phyloP scores from a whole-genome alignment of 176 grass and related monocot genomes.

The Raddia guianensis region DNA sequence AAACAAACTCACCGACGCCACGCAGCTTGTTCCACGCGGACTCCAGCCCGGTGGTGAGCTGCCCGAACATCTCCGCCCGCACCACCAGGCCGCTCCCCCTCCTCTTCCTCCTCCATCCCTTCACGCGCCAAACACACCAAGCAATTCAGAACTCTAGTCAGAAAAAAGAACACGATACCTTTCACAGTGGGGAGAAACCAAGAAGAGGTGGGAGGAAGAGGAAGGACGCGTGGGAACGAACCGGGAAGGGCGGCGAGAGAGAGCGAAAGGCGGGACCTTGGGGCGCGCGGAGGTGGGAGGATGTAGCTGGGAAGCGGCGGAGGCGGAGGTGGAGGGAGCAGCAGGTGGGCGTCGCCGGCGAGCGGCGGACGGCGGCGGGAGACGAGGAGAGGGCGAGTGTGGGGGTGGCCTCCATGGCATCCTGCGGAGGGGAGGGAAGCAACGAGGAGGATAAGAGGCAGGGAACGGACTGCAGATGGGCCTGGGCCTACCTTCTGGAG shows the following conservation, averaged over 20 bases:
- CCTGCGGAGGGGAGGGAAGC: slow-evolving; percentile 48
- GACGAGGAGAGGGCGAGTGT: slow-evolving; percentile 41
- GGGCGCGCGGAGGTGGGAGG: slow-evolving; percentile 16
- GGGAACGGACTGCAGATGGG: background rate
- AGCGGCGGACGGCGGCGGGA: slow-evolving; percentile 28
- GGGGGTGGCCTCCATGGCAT: slow-evolving; percentile 42
- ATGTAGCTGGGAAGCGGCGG: background rate
- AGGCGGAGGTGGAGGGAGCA: slow-evolving; percentile 23
- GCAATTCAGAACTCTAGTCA: background rate
- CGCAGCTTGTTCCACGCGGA: slow-evolving; percentile 96
- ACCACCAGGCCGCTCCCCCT: slow-evolving; percentile 58
- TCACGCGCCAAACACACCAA: background rate
- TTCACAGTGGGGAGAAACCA: background rate
- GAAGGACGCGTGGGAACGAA: background rate
- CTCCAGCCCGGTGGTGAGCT: slow-evolving; percentile 90
- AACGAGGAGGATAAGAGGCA: slow-evolving; percentile 42
- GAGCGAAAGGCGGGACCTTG: slow-evolving; percentile 15
- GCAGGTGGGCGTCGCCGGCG: background rate
- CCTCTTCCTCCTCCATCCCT: slow-evolving; percentile 31
- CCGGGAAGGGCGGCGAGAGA: slow-evolving; percentile 1
- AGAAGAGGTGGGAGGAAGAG: background rate
- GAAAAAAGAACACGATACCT: background rate
- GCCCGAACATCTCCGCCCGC: slow-evolving; percentile 93
- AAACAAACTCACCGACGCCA: slow-evolving; percentile 60
- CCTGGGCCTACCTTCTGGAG: slow-evolving; percentile 8